phyloP scores from a whole-genome alignment of 2,329 filamentous ascomycete species.

The Fusarium foetens region DNA sequence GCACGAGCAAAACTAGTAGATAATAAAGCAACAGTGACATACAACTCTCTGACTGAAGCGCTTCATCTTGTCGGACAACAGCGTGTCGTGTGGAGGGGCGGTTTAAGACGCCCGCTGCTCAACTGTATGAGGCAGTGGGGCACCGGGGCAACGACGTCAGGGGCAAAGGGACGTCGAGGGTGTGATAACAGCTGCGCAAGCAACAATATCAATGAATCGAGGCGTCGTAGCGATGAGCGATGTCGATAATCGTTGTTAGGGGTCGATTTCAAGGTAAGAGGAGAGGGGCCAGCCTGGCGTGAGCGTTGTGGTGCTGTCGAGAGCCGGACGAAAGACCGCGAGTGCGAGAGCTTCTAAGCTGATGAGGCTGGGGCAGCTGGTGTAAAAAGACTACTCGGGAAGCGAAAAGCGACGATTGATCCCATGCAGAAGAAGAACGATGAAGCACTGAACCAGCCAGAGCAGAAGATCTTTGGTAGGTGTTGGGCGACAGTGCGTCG shows the following conservation, averaged over 20 bases:
- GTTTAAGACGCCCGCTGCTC: constrained; percentile 44
- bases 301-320: constrained; percentile 34
- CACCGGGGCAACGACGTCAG: constrained; percentile 49
- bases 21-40: constrained; percentile 57
- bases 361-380: constrained; percentile 26
- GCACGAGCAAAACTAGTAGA: not conserved
- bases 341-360: constrained; percentile 28
- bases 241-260: constrained; percentile 26
- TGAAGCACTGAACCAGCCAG: constrained; percentile 48
- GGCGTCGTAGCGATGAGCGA: constrained; percentile 31
- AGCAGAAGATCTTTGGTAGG: constrained; percentile 39
- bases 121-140: constrained; percentile 43
- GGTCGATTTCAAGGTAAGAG: constrained; percentile 22
- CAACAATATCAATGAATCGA: constrained; percentile 25
- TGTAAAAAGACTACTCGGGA: constrained; percentile 25
- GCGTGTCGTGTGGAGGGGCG: constrained; percentile 42
- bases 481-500: constrained; percentile 33
- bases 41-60: constrained; percentile 98
- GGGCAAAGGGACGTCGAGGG: constrained; percentile 40
- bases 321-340: constrained; percentile 31
- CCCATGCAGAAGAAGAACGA: constrained; percentile 34
- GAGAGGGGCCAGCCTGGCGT: constrained; percentile 39
- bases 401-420: constrained; percentile 35
- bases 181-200: constrained; percentile 32
- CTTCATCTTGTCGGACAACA: constrained; percentile 78